Evolutionary conservation across 2,329 filamentous ascomycete genomes (phyloP), one percentile per base, ranked within the genome.

Genomic region (Calonectria ilicicola): DNA sequence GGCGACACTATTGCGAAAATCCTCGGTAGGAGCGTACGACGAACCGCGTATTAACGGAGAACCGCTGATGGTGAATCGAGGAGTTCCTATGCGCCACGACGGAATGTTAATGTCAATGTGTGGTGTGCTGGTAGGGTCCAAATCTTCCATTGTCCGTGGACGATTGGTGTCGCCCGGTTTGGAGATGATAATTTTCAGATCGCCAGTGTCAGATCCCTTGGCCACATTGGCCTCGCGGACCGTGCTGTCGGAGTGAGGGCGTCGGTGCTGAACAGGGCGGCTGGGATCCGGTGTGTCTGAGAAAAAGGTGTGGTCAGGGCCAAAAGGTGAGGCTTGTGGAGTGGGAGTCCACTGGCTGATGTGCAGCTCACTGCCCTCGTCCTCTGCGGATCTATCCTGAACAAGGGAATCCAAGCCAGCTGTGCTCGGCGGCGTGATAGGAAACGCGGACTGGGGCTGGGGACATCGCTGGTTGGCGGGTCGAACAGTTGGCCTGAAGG

Each of bases 141-240:
- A 72, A 77, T 91, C 90, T 80, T 93, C 91, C 74, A 91, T 88
- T 6, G 91, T 93, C 80, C 89, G 93, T 29, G 92, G 90, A 65
- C 91, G 89, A 47, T 82, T 80, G 35, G 90, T 90, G 53, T 90
- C 89, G 29, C 89, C 87, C 12, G 94, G 90, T 74, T 94, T 90
- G 65, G 95, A 93, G 79, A 97, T 96, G 73, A 96, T 89, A 44
- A 97, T 92, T 81, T 93, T 95, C 83, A 97, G 93, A 69, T 91
- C 93, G 40, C 93, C 93, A 3, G 88, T 87, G 72, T 93, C 92
- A 23, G 88, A 86, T 77, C 88, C 88, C 74, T 87, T 87, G 65
- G 85, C 86, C 44, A 82, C 81, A 69, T 83, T 87, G 58, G 89
- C 88, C 75, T 95, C 94, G 60, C 92, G 93, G 67, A 93, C 85